Evolutionary conservation across 2,329 filamentous ascomycete species (phyloP), one percentile per base, ranked within the genome.

Genomic region (Talaromyces islandicus): DNA sequence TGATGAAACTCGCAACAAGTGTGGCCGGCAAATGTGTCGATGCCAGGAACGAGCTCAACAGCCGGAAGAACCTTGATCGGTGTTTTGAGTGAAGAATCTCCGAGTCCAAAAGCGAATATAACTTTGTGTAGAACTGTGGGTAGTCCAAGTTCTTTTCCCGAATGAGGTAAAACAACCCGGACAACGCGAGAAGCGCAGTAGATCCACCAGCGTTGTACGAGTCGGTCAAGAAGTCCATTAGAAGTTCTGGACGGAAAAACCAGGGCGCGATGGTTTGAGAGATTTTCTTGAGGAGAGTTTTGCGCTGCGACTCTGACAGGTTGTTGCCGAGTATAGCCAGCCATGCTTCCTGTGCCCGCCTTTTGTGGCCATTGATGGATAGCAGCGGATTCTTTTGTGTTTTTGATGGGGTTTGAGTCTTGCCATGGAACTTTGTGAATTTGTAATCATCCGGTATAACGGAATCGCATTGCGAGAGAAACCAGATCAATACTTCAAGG

Each of bases 151-250:
- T 99, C 71, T 91, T 90, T 71, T 94, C 86, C 65, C 90, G 88
- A 67, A 99, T 97, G 57, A 99, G 84, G 72, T 96, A 94, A 78
- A 96, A 99, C 52, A 99, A 87, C 56, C 94, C 94, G 0, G 91
- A 95, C 1, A 99, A 81, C 1, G 95, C 92, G 21, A 97, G 83
- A 4, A 99, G 81, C 4, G 94, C 93, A 54, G 88, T 91, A 14
- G 91, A 89, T 51, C 94, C 94, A 56, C 93, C 92, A 7, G 87
- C 80, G 68, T 97, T 84, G 78, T 96, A 97, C 30, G 88, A 95
- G 76, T 94, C 91, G n/a, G 92, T 96, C 59, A 99, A 78, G 74
- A 97, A 99, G 77, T 99, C 94, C 82, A 96, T 92, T 35, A 99
- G 83, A 46, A 96, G 82, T 70, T 97, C 93, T 1, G 92, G 89